These are phyloP conservation scores for Limnanthes douglasii DNA, from an alignment of 345 rosid species.

Conservation along the genomic window DNA sequence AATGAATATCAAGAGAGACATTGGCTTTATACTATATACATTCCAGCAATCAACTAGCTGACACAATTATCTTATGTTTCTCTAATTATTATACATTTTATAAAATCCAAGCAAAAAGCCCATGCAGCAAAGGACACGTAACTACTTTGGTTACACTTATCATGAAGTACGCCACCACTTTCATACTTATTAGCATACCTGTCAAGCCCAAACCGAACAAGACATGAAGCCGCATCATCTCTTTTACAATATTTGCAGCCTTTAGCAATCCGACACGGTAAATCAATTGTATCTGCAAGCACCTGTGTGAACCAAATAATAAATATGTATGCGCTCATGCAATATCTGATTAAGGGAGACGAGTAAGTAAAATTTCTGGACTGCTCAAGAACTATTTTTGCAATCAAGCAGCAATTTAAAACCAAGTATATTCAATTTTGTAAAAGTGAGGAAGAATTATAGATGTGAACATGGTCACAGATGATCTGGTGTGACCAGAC, in stretches of 20 bases:
- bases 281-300: slow-evolving; percentile 78
- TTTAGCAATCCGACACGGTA: slow-evolving; percentile 97
- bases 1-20: too few relatives aligned
- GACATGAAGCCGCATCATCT: slow-evolving; percentile 90
- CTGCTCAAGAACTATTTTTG: too few relatives aligned
- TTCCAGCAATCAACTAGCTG: too few relatives aligned
- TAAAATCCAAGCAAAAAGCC: slow-evolving; percentile 1
- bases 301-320: slow-evolving; percentile 37
- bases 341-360: too few relatives aligned
- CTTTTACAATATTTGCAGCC: slow-evolving; percentile 91
- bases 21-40: too few relatives aligned
- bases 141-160: too few relatives aligned
- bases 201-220: slow-evolving; percentile 89
- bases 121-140: background rate
- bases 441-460: background rate
- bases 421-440: background rate
- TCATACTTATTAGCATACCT: slow-evolving; percentile 29
- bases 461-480: too few relatives aligned
- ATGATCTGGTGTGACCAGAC: too few relatives aligned
- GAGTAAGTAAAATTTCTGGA: too few relatives aligned
- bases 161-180: background rate
- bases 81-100: too few relatives aligned
- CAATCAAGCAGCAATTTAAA: too few relatives aligned
- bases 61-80: too few relatives aligned
- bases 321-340: slow-evolving; percentile 1